Percentiles rank a stretch among this genome's conserved stretches.
Conservation (phyloP, 768 basidiomycete genomes). For the Hemileccinum impolitum region DNA sequence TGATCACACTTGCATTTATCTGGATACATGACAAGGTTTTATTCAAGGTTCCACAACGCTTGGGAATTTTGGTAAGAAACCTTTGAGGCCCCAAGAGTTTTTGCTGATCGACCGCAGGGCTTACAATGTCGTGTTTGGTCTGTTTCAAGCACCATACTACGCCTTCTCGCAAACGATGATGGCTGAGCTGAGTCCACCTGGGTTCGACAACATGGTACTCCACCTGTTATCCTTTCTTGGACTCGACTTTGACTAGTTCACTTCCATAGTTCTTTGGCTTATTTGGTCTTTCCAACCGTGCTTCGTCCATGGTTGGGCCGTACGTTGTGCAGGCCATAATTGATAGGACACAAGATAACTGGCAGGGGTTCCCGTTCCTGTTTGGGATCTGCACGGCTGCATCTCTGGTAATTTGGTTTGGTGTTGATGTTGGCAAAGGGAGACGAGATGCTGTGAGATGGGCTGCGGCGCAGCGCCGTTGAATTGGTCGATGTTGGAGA, state of each 20-base stretch:
- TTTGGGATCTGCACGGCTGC: slow-evolving; percentile 68
- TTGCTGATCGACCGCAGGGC: slow-evolving; percentile 42
- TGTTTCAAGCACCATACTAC: slow-evolving; percentile 87
- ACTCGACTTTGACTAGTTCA: neutral
- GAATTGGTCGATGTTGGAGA: neutral
- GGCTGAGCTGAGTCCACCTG: slow-evolving; percentile 84
- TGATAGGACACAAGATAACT: slow-evolving; percentile 64
- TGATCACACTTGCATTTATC: neutral
- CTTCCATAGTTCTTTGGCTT: slow-evolving; percentile 73
- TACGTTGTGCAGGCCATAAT: slow-evolving; percentile 86
- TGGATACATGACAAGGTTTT: neutral
- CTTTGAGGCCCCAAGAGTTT: neutral
- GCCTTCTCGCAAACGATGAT: slow-evolving; percentile 86
- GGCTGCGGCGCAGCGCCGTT: slow-evolving; percentile 37
- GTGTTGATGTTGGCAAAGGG: slow-evolving; percentile 61
- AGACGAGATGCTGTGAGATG: slow-evolving; percentile 58
- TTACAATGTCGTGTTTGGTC: slow-evolving; percentile 75
- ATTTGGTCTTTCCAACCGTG: slow-evolving; percentile 80
- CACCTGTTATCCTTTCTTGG: neutral
- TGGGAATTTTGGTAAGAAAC: slow-evolving; percentile 81
- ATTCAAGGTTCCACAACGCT: slow-evolving; percentile 61
- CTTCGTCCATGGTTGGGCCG: slow-evolving; percentile 82
- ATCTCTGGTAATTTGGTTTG: slow-evolving; percentile 76
- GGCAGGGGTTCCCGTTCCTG: slow-evolving; percentile 83
- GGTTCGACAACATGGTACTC: slow-evolving; percentile 75